Evolutionary conservation across 2,329 filamentous ascomycete genomes (phyloP).

Genomic region (Alternaria hordeiaustralica): DNA sequence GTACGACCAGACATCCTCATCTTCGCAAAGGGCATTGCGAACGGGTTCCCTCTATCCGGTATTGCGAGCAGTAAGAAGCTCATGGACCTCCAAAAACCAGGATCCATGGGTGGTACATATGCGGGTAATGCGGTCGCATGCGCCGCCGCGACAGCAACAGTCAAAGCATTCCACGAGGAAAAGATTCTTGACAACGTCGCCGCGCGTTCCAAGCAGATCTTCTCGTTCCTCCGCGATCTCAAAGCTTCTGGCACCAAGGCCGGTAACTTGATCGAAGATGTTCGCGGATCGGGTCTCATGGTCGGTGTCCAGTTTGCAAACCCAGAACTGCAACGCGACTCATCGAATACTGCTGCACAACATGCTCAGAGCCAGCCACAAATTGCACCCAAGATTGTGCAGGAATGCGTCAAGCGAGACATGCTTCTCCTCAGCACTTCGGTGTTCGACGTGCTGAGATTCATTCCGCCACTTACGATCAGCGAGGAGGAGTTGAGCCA

Average conservation of each 20-base stretch:
- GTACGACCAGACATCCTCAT: slow-evolving; percentile 54
- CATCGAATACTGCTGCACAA: slow-evolving; percentile 25
- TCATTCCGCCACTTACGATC: slow-evolving; percentile 38
- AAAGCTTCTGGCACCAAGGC: slow-evolving; percentile 32
- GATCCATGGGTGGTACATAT: slow-evolving; percentile 41
- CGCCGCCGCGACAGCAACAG: slow-evolving; percentile 34
- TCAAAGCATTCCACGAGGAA: slow-evolving; percentile 36
- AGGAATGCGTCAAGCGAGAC: slow-evolving; percentile 36
- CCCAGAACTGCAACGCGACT: slow-evolving; percentile 21
- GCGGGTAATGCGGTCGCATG: slow-evolving; percentile 39
- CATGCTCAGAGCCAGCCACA: slow-evolving; percentile 28
- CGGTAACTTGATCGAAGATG: slow-evolving; percentile 37
- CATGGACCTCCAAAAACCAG: slow-evolving; percentile 39
- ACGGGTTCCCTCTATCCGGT: slow-evolving; percentile 38
- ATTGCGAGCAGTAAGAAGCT: slow-evolving; percentile 35
- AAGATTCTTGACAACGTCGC: slow-evolving; percentile 37
- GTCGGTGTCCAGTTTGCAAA: slow-evolving; percentile 38
- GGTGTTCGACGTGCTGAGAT: slow-evolving; percentile 37
- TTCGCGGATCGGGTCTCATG: slow-evolving; percentile 37
- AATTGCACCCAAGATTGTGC: slow-evolving; percentile 36
- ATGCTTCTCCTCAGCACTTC: slow-evolving; percentile 42
- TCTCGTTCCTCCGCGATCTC: slow-evolving; percentile 31
- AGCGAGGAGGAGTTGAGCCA: slow-evolving; percentile 34
- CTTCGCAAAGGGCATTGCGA: slow-evolving; percentile 47
- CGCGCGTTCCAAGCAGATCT: slow-evolving; percentile 35